Base-by-base conservation (phyloP, 306 rosid genomes). In the Inga oerstediana region DNA sequence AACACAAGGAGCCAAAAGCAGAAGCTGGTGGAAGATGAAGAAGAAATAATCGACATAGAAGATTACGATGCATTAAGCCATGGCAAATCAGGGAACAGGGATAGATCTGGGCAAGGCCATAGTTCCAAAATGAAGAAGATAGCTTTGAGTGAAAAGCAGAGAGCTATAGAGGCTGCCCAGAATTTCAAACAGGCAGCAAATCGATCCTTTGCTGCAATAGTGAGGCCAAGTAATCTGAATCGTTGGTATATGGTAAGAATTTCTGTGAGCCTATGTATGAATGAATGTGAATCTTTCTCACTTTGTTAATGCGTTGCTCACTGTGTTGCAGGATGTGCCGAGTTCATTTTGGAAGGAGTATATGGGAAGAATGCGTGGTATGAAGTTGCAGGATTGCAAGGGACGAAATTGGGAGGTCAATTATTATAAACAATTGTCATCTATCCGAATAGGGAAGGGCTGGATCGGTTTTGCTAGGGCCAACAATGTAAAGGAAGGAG, bases 401-500 rank as follows among this genome's bases (percentile, higher is more conserved):
- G 74, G 74, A 20, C 17, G 24, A 70, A 22, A 41, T 10, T 70
- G 74, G 74, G 30, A 4, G 52, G n/a, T 41, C 14, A 20, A 10
- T 3, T n/a, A 13, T 70, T 2, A 3, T 41, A 41, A 19, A 39
- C 4, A 0, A 1, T 2, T 0, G 27, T 10, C 32, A 59, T 59
- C 15, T 20, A 10, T 19, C 8, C 15, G 74, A 41, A 70, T 70
- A 12, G 1, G 0, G 4, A 70, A 20, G 74, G 74, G 74, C 43
- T 70, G 74, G 74, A 20, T n/a, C 34, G 12, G 14, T 10, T 70
- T 70, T 7, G 52, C 74, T 10, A 41, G 74, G 52, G 51, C 74
- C 74, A 70, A 70, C 30, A 37, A 70, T 70, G 6, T 70, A 30
- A 70, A 11, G 49, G 52, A 41, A 70, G 74, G 74, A 41, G 74